Evolutionary conservation across 2,329 filamentous ascomycete genomes (phyloP), one percentile per base, ranked within the genome.

Genomic region (Trichoderma aggressivum): DNA sequence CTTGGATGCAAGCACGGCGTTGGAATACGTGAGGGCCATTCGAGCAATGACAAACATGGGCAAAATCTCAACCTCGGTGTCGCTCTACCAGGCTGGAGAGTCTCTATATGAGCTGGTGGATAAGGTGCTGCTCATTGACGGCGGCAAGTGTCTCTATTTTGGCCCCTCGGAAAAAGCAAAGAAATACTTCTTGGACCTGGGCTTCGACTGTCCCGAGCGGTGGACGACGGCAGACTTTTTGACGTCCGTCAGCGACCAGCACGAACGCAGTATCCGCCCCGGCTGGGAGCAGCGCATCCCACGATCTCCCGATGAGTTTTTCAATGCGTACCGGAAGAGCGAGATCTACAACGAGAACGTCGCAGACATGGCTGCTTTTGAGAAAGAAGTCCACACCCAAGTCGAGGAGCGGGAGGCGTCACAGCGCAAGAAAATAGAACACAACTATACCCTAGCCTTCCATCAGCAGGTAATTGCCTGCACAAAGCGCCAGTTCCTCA

Each of bases 401-500:
- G 76, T 79, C 12, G 78, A 81, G 8, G 81, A 83, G 50, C 81
- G 85, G 10, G 74, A 79, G 4, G 82, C 89, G 53, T 88, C 87
- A 66, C 92, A 93, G 80, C 92, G 90, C 61, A 89, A 88, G 75
- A 89, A 88, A 2, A 89, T 91, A 1, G 89, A 92, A 75, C 90
- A 90, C 5, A 88, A 89, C 21, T 96, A 94, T 79, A 95, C 92
- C 0, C 89, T 96, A 39, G 91, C 90, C 3, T 92, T 95, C 77
- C 81, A 87, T 56, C 87, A 90, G 26, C 94, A 97, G 79, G 91
- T 96, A 5, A 76, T 88, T 21, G 89, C 90, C 6, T 85, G 91
- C 81, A 92, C 91, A 0, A 86, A 90, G 71, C 88, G 94, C 21
- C 92, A 97, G 78, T 91, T 94, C 76, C 93, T 92, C 89, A 86